A percentile compares a stretch with the other conserved stretches of the same genome.
Evolutionary conservation across 148 eudicot genomes (phyloP).

Genomic region (Diospyros lotus): DNA sequence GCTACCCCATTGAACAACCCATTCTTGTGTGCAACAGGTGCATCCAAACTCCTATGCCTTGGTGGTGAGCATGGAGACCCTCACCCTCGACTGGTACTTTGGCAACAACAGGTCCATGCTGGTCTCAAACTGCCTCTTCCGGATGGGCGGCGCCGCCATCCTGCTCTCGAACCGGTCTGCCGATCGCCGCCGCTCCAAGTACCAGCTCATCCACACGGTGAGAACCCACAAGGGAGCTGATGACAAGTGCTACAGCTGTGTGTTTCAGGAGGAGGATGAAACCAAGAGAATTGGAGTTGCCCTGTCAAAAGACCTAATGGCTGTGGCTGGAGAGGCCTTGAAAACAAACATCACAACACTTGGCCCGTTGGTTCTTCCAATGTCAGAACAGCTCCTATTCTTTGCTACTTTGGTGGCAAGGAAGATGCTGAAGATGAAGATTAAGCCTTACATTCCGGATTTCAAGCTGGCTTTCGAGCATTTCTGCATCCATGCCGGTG

Average conservation of each 20-base stretch:
- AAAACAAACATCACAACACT: conserved; percentile 16
- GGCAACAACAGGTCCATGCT: conserved; percentile 19
- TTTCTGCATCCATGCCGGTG: conserved; percentile 15
- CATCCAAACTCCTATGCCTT: conserved; percentile 14
- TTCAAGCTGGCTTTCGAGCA: conserved; percentile 19
- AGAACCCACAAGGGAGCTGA: conserved; percentile 12
- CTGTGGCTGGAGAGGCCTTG: conserved; percentile 11
- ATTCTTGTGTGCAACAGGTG: too few relatives aligned
- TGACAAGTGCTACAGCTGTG: conserved; percentile 8
- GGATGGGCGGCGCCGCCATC: conserved; percentile 19
- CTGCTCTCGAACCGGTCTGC: conserved; percentile 16
- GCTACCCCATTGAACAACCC: too few relatives aligned
- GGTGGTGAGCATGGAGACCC: conserved; percentile 13
- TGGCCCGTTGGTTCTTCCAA: conserved; percentile 14
- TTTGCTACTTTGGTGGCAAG: conserved; percentile 8
- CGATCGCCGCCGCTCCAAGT: conserved; percentile 17
- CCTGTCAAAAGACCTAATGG: conserved; percentile 11
- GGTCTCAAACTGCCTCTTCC: conserved; percentile 19
- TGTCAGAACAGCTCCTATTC: conserved; percentile 18
- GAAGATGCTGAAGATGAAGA: conserved; percentile 5
- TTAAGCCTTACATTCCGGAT: conserved; percentile 13
- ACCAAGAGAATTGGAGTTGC: background rate
- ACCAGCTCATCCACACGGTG: conserved; percentile 18
- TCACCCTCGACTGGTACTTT: conserved; percentile 16
- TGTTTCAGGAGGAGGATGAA: conserved; percentile 9